Evolutionary conservation across 192 early-diverging fungal species (phyloP).

Genomic region (Physocladia obscura): DNA sequence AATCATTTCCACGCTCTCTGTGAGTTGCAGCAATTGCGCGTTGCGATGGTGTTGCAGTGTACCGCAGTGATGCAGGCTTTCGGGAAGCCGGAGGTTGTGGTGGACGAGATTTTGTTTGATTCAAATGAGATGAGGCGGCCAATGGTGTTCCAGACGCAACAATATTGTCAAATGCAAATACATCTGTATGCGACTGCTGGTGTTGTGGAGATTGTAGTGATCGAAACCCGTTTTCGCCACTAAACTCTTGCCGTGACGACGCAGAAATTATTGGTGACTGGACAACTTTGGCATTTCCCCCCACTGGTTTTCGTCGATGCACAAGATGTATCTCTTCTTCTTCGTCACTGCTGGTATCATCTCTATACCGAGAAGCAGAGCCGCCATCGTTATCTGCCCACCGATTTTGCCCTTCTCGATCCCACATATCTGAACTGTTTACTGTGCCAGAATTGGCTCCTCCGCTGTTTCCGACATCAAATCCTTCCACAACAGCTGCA

Average conservation of each 20-base stretch:
- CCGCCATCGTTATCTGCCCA: background rate
- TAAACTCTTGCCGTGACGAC: background rate
- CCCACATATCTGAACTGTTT: background rate
- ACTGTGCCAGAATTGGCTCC: background rate
- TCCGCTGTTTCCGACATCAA: background rate
- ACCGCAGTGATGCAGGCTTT: constrained; percentile 30
- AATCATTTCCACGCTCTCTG: constrained; percentile 70
- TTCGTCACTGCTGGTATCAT: constrained; percentile 28
- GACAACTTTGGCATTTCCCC: background rate
- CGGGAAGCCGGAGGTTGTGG: constrained; percentile 19
- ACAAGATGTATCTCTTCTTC: constrained; percentile 25
- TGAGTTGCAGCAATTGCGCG: background rate
- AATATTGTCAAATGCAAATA: background rate
- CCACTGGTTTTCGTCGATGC: background rate
- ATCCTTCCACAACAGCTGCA: constrained; percentile 29
- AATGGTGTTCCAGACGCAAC: too few species aligned
- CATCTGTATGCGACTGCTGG: background rate
- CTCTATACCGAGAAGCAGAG: constrained; percentile 21
- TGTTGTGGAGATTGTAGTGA: background rate
- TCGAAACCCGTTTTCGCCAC: too few species aligned
- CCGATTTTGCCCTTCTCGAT: background rate
- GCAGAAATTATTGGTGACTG: background rate
- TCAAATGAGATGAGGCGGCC: too few species aligned
- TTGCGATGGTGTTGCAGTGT: constrained; percentile 40
- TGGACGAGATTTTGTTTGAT: background rate